Conservation (phyloP, 257 asterid genomes). For the Coffea canephora region DNA sequence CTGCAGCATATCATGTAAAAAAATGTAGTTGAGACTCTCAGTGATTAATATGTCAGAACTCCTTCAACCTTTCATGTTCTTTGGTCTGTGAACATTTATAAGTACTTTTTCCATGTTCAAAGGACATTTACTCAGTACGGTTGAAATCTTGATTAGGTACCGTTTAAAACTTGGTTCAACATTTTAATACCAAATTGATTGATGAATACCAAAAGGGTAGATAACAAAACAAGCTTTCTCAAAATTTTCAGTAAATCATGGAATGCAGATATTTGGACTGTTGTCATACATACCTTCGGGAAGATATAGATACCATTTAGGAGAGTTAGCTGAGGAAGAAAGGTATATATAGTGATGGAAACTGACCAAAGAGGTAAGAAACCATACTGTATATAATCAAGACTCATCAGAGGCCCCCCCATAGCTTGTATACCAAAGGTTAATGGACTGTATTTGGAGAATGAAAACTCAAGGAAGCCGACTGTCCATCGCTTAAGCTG, state of each 20-base stretch:
- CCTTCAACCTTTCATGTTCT: too few relatives aligned
- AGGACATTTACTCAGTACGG: too few relatives aligned
- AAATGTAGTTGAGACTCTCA: too few relatives aligned
- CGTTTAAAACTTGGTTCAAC: too few relatives aligned
- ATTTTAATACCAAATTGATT: too few relatives aligned
- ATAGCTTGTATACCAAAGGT: conserved; percentile 40
- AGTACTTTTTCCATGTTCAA: too few relatives aligned
- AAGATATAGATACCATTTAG: conserved; percentile 45
- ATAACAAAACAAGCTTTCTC: too few relatives aligned
- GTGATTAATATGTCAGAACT: too few relatives aligned
- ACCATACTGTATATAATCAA: conserved; percentile 49
- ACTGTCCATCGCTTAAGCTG: conserved; percentile 62
- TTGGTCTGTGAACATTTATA: too few relatives aligned
- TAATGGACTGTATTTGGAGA: conserved; percentile 52
- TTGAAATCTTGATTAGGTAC: too few relatives aligned
- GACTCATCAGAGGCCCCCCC: conserved; percentile 63
- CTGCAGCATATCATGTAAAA: conserved; percentile 19
- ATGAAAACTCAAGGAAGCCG: conserved; percentile 57
- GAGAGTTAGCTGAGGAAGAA: conserved; percentile 55
- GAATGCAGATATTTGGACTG: not conserved
- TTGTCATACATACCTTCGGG: conserved; percentile 50
- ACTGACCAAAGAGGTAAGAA: conserved; percentile 59
- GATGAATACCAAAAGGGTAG: too few relatives aligned
- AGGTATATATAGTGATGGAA: conserved; percentile 50
- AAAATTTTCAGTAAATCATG: not conserved